Percentiles rank a stretch among this genome's conserved stretches.
These are phyloP conservation scores for Exserohilum rostratum DNA, from an alignment of 2,329 filamentous ascomycete species.

Conservation along the genomic window DNA sequence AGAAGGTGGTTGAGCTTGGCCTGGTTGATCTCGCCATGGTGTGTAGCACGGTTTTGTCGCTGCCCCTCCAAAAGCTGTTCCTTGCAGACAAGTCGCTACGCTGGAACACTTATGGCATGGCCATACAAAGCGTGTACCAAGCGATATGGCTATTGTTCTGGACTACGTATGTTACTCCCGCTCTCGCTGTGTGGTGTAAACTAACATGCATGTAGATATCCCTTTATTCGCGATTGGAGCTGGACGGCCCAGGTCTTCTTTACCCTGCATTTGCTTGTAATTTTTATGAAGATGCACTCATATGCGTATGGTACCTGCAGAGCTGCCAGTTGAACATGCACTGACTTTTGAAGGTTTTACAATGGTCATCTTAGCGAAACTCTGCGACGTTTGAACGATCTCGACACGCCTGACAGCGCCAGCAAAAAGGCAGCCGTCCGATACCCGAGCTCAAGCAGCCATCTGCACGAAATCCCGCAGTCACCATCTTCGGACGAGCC, in stretches of 20 bases:
- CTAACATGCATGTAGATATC: slow-evolving; percentile 59
- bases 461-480: slow-evolving; percentile 60
- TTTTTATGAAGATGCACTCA: slow-evolving; percentile 99
- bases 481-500: slow-evolving; percentile 48
- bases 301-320: slow-evolving; percentile 63
- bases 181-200: background rate
- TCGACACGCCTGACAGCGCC: slow-evolving; percentile 77
- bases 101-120: slow-evolving; percentile 80
- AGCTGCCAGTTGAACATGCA: background rate
- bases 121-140: slow-evolving; percentile 83
- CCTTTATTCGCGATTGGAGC: slow-evolving; percentile 86
- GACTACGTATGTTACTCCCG: slow-evolving; percentile 63
- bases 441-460: slow-evolving; percentile 64
- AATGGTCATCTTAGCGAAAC: slow-evolving; percentile 94
- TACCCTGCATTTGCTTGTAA: slow-evolving; percentile 83
- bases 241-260: slow-evolving; percentile 98
- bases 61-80: slow-evolving; percentile 75
- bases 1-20: slow-evolving; percentile 86
- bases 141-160: slow-evolving; percentile 78
- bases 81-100: slow-evolving; percentile 64
- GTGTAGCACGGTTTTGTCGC: slow-evolving; percentile 69
- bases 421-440: slow-evolving; percentile 74
- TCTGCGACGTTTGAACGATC: slow-evolving; percentile 75
- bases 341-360: slow-evolving; percentile 69
- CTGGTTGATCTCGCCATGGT: slow-evolving; percentile 88